Evolutionary conservation across 2,329 filamentous ascomycete species (phyloP), one percentile per base, ranked within the genome.

Genomic region (Grosmannia serpens): DNA sequence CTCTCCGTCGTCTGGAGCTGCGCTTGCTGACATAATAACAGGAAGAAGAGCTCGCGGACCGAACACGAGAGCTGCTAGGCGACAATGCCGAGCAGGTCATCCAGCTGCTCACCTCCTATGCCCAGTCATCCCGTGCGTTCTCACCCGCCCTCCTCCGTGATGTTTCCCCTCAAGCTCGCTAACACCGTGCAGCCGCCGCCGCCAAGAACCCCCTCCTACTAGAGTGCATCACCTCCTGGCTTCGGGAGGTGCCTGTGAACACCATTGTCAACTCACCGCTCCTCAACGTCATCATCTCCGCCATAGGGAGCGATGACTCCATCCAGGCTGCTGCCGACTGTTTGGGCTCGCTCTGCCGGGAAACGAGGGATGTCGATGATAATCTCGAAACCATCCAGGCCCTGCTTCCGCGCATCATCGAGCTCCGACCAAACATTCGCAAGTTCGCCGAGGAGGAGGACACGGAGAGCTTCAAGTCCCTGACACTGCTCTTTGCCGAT

Each of bases 181-280:
- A 8, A 44, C 17, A 26, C 7, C 10, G 6, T 31, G 13, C 54
- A 64, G 61, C 59, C 26, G 52, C 58, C 22, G 91, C 92, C 27
- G 82, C 90, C 10, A 87, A 86, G 62, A 96, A 96, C 68, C 91
- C 92, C 2, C 88, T 91, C 67, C 80, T 99, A 53, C 85, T 97
- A 70, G 90, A 96, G 67, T 97, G 94, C 70, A 91, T 97, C 65
- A 95, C 91, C 35, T 96, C 94, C 3, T 99, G 94, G 94, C 81
- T 97, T 64, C 84, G 91, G 65, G 94, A 99, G 73, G 89, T 99
- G 8, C 89, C 92, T 0, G 82, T 95, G 53, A 80, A 80, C 63
- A 86, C 88, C 62, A 84, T 99, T 63, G 87, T 95, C 64, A 87
- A 86, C 65, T 96, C 92, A 1, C 87, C 91, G 8, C 78, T 99